phyloP scores from a whole-genome alignment of 345 rosid genomes.

The Excoecaria agallocha region DNA sequence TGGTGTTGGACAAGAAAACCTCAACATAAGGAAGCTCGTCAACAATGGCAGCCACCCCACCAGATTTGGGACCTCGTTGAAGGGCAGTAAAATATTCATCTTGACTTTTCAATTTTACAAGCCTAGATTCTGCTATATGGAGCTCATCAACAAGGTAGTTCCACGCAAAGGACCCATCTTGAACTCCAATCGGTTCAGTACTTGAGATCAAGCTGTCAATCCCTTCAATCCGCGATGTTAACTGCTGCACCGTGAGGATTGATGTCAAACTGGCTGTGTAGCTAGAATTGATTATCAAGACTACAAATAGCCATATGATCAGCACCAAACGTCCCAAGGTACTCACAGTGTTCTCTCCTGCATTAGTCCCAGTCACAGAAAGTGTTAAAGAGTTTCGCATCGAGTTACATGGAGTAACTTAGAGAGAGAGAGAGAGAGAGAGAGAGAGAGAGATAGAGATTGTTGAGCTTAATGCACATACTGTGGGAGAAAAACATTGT shows the following conservation, averaged over 20 bases:
- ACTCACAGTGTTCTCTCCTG: conserved; percentile 92
- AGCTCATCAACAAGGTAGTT: conserved; percentile 82
- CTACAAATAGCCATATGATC: conserved; percentile 89
- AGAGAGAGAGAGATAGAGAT: too few species aligned
- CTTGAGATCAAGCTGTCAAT: conserved; percentile 67
- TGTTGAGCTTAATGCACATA: conserved; percentile 37
- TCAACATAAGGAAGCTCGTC: conserved; percentile 96
- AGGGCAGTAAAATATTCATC: conserved; percentile 57
- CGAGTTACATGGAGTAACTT: not conserved
- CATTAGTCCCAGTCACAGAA: conserved; percentile 22
- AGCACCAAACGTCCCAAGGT: conserved; percentile 75
- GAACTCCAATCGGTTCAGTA: conserved; percentile 72
- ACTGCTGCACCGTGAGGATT: conserved; percentile 84
- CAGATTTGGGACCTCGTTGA: conserved; percentile 50
- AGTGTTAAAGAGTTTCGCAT: not conserved
- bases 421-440: too few species aligned
- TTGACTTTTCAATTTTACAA: conserved; percentile 45
- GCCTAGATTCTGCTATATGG: conserved; percentile 65
- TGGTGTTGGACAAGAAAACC: conserved; percentile 59
- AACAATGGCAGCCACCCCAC: conserved; percentile 88
- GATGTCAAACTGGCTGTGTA: conserved; percentile 97
- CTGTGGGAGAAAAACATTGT: conserved; percentile 98
- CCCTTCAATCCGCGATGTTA: conserved; percentile 74
- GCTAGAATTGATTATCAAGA: conserved; percentile 91
- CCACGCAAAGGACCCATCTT: conserved; percentile 80